Evolutionary conservation across 2,329 filamentous ascomycete species (phyloP).

Genomic region (Aureobasidium leucospermi): DNA sequence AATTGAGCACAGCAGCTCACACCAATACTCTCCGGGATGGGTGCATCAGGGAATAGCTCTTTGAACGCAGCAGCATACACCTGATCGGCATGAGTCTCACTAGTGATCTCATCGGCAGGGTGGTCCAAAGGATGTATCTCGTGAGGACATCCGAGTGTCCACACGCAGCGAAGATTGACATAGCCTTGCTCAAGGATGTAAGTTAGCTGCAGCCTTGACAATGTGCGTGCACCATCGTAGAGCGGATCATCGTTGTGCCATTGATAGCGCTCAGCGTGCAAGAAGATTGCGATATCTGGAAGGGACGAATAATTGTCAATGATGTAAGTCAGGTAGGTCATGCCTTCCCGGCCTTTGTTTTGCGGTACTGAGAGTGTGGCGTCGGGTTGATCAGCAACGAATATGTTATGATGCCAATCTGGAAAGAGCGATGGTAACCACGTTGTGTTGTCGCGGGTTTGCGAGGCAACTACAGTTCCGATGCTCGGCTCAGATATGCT

Average conservation of each 20-base stretch:
- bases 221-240: constrained; percentile 38
- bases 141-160: constrained; percentile 44
- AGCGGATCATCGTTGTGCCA: constrained; percentile 53
- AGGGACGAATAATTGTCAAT: constrained; percentile 54
- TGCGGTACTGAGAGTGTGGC: constrained; percentile 36
- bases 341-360: constrained; percentile 44
- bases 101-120: constrained; percentile 31
- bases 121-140: constrained; percentile 41
- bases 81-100: constrained; percentile 39
- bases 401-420: constrained; percentile 35
- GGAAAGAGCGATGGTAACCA: constrained; percentile 34
- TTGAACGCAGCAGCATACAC: constrained; percentile 43
- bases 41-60: constrained; percentile 38
- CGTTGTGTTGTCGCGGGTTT: constrained; percentile 31
- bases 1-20: constrained; percentile 51
- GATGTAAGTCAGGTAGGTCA: constrained; percentile 50
- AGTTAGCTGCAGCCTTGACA: constrained; percentile 41
- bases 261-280: constrained; percentile 51
- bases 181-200: constrained; percentile 45
- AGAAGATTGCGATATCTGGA: constrained; percentile 52
- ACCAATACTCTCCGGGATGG: constrained; percentile 39
- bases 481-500: neutral
- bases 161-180: constrained; percentile 47
- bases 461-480: constrained; percentile 29
- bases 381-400: constrained; percentile 33